Evolutionary conservation across 2,329 filamentous ascomycete species (phyloP).

Genomic region (Epichloe sp.): DNA sequence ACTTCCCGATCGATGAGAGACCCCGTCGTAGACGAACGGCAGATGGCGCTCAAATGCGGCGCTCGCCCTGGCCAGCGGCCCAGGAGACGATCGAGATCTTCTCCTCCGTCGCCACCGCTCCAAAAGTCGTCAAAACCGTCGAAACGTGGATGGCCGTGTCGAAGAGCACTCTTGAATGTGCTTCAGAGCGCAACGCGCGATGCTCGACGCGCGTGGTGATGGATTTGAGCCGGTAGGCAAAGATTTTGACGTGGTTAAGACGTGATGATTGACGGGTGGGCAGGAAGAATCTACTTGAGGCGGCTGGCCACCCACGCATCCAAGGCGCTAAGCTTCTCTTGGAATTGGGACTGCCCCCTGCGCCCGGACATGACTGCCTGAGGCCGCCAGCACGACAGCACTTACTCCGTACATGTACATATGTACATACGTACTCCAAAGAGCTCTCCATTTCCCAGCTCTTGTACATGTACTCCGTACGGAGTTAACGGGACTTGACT

Average conservation of each 20-base stretch:
- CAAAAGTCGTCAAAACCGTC: conserved; percentile 23
- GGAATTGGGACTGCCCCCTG: conserved; percentile 10
- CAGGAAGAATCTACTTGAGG: conserved; percentile 30
- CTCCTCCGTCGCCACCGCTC: conserved; percentile 33
- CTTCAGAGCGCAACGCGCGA: conserved; percentile 25
- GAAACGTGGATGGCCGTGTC: conserved; percentile 23
- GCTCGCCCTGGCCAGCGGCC: conserved; percentile 33
- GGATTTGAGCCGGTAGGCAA: conserved; percentile 22
- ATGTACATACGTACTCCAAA: no score
- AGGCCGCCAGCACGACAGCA: conserved; percentile 8
- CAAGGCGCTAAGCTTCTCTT: conserved; percentile 21
- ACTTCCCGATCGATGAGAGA: conserved; percentile 20
- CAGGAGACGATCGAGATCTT: conserved; percentile 32
- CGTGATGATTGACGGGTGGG: conserved; percentile 24
- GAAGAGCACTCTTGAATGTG: conserved; percentile 15
- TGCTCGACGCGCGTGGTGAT: conserved; percentile 42
- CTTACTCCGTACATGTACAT: no score
- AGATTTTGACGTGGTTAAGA: conserved; percentile 32
- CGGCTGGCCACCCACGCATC: conserved; percentile 20
- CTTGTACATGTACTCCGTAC: no score
- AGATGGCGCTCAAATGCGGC: conserved; percentile 29
- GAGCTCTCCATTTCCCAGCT: no score
- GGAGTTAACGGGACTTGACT: no score
- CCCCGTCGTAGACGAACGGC: conserved; percentile 17
- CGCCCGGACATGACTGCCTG: conserved; percentile 12